phyloP scores from a whole-genome alignment of 2,329 filamentous ascomycete species.

The Aspergillus pseudoterreus region DNA sequence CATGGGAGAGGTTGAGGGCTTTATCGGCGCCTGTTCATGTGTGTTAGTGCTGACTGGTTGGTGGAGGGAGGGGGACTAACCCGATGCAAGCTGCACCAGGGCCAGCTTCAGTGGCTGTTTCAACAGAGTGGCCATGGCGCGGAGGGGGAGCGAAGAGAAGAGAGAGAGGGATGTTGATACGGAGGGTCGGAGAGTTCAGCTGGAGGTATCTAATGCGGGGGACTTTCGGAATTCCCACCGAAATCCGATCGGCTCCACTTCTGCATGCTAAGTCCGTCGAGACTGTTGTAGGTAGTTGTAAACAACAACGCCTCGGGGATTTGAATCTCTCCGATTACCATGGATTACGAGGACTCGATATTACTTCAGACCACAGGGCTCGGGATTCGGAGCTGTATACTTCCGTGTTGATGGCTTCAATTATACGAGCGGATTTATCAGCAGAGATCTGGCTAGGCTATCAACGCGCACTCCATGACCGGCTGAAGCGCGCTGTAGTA shows the following conservation, averaged over 20 bases:
- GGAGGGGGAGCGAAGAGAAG: not conserved
- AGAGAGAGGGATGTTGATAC: not conserved
- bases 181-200: slow-evolving; percentile 2
- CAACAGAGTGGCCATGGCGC: slow-evolving; percentile 56
- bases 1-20: slow-evolving; percentile 73
- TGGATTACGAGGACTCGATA: not conserved
- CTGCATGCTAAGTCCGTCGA: too few relatives aligned
- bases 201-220: not conserved
- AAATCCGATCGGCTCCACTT: too few relatives aligned
- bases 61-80: slow-evolving; percentile 29
- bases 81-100: slow-evolving; percentile 75
- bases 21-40: slow-evolving; percentile 66
- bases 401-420: not conserved
- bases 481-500: not conserved
- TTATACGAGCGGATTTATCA: not conserved
- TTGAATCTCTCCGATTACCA: too few relatives aligned
- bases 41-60: slow-evolving; percentile 2
- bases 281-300: too few relatives aligned
- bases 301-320: too few relatives aligned
- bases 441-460: not conserved
- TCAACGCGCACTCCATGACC: not conserved
- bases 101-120: slow-evolving; percentile 76
- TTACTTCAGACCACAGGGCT: not conserved
- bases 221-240: not conserved
- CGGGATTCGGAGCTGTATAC: not conserved